Percentiles rank a stretch among this genome's conserved stretches.
phyloP scores from a whole-genome alignment of 73 alveolate species.

The Paramecium tetraurelia region DNA sequence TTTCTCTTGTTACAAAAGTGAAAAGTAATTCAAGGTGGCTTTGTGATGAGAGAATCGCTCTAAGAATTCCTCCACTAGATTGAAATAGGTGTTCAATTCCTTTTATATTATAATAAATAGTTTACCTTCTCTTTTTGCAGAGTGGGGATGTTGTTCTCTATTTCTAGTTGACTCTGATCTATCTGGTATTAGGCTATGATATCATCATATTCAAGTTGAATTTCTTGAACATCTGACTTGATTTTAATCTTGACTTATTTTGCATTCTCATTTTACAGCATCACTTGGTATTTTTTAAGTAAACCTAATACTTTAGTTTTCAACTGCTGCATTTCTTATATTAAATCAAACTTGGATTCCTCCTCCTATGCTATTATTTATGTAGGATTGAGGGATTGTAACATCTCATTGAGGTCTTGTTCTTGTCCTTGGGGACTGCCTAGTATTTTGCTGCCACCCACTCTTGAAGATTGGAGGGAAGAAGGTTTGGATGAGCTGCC shows the following conservation, averaged over 20 bases:
- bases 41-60: constrained; percentile 1
- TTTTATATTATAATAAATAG: background rate
- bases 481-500: constrained; percentile 5
- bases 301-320: constrained; percentile 17
- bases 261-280: background rate
- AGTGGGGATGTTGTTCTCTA: constrained; percentile 30
- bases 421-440: background rate
- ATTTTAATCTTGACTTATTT: background rate
- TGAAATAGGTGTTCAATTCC: constrained; percentile 23
- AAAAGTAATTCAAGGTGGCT: constrained; percentile 32
- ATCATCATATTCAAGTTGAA: background rate
- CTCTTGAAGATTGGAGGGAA: constrained; percentile 31
- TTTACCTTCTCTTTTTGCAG: constrained; percentile 6
- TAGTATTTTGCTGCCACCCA: background rate
- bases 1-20: background rate
- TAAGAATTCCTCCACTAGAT: constrained; percentile 24
- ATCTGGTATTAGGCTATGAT: background rate
- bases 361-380: background rate
- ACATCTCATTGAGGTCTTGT: background rate
- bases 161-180: background rate
- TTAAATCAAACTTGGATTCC: background rate
- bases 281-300: constrained; percentile 7
- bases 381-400: background rate
- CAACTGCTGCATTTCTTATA: background rate
- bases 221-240: background rate